Evolutionary conservation across 306 rosid species (phyloP).

Genomic region (Cucumis melo): DNA sequence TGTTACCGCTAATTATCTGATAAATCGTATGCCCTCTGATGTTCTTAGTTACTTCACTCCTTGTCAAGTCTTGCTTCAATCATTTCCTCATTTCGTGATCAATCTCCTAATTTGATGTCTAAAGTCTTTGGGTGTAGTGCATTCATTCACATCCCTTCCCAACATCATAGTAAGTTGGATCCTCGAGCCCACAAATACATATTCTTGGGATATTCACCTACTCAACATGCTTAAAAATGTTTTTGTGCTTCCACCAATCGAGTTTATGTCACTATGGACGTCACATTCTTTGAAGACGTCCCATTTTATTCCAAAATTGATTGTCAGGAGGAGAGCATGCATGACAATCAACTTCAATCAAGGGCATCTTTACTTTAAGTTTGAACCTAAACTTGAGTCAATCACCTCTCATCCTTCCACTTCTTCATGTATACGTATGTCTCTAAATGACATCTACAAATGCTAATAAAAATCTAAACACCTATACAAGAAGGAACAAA

Average conservation of each 20-base stretch:
- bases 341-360: background rate
- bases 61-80: background rate
- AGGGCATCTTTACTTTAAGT: too few species aligned
- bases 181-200: background rate
- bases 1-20: background rate
- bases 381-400: too few species aligned
- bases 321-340: background rate
- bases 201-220: background rate
- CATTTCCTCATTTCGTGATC: background rate
- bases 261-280: background rate
- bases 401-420: too few species aligned
- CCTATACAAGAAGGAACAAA: too few species aligned
- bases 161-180: background rate
- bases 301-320: background rate
- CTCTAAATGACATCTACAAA: too few species aligned
- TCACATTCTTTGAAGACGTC: background rate
- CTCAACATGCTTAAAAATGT: background rate
- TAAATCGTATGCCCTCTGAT: background rate
- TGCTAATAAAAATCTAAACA: too few species aligned
- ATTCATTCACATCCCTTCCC: background rate
- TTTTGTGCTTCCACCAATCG: too few species aligned
- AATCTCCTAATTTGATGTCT: background rate
- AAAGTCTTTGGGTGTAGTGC: background rate
- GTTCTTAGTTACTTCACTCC: background rate
- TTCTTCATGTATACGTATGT: too few species aligned